Base-by-base conservation (phyloP, 805 yeast genomes). In the Metschnikowia borealis region DNA sequence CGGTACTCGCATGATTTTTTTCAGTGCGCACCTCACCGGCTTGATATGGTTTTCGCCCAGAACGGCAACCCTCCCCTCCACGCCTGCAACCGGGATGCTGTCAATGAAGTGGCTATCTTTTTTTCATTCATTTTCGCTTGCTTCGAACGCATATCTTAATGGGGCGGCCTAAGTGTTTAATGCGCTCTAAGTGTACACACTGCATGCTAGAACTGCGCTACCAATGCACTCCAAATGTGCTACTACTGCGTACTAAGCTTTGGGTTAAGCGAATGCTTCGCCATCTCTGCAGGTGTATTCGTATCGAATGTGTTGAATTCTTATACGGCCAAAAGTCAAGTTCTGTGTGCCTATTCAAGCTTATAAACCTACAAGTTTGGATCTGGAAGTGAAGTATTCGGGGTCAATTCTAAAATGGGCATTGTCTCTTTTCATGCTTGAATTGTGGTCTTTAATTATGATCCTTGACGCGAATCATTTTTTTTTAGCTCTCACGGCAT, bases 41-140 rank as follows among this genome's bases (percentile, higher is more conserved):
- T 18, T 33, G 45, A 42, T 42, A 42, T 42, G 26, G 31, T 42
- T 42, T 42, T 42, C 38, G 45, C 45, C 36, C 45, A 34, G 33
- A 33, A 34, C 38, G 45, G 45, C 21, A 33, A 29, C 10, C 6
- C 17, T 8, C 21, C 2, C 39, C 44, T 18, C 29, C 15, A n/a
- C 23, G 36, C n/a, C 8, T 14, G 45, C 29, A 10, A 13, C 43
- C n/a, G 11, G 10, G 38, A 20, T 42, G 17, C 18, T 23, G 34
- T 33, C 31, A 42, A 32, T n/a, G 10, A 20, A 32, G 11, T 20
- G 8, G 31, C 14, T 20, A 7, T 33, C 20, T 11, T 5, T 41
- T 20, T 31, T 41, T 18, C 34, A 8, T 20, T 29, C 5, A 20
- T 11, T 38, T 21, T 21, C 8, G 32, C 23, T 13, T 20, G 15